Conservation (phyloP, 495 filamentous ascomycete species). For the Durotheca rogersii region DNA sequence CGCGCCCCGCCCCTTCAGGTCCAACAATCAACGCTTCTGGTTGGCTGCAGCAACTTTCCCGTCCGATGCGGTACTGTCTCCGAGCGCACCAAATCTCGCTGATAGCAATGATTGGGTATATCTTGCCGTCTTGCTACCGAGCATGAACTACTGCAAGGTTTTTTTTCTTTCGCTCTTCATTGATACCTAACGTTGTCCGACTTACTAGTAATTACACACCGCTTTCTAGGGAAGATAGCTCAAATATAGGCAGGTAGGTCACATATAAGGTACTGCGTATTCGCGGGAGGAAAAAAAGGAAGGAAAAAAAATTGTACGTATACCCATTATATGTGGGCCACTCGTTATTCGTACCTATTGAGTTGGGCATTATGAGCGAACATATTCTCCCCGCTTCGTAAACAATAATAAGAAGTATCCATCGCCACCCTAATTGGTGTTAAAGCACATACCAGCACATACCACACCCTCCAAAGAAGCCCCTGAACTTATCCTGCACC, state of each 20-base stretch:
- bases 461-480: conserved; percentile 10
- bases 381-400: background rate
- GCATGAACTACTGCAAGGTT: conserved; percentile 24
- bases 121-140: conserved; percentile 15
- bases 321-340: no score
- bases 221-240: no score
- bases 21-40: conserved; percentile 6
- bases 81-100: conserved; percentile 4
- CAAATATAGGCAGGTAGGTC: no score
- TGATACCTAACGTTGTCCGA: background rate
- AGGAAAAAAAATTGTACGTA: no score
- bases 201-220: background rate
- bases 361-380: background rate
- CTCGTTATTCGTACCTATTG: no score
- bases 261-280: no score
- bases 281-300: no score
- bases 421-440: background rate
- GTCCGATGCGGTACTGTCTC: conserved; percentile 3
- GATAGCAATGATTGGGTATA: conserved; percentile 20
- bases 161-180: background rate
- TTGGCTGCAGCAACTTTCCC: conserved; percentile 20
- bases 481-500: conserved; percentile 18
- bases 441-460: no score
- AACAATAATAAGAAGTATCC: background rate
- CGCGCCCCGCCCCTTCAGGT: no score